These are phyloP conservation scores for Kitagawia praeruptora DNA, from an alignment of 129 eudicot genomes.

Conservation along the genomic window DNA sequence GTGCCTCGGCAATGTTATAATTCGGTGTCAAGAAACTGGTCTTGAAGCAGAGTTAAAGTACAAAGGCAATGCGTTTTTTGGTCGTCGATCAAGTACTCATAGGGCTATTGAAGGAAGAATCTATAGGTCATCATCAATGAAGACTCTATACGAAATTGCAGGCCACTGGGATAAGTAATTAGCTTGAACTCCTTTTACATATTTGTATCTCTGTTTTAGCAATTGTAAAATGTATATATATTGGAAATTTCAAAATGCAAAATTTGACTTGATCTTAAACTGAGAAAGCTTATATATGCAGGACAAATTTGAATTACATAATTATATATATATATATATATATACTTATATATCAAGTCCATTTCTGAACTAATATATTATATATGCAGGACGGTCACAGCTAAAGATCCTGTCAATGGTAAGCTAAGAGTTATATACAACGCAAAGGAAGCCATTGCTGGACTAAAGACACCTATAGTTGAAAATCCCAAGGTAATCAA, in stretches of 20 bases:
- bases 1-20: slow-evolving; percentile 61
- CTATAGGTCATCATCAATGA: slow-evolving; percentile 26
- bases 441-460: slow-evolving; percentile 60
- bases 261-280: no score
- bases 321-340: no score
- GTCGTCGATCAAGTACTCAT: slow-evolving; percentile 28
- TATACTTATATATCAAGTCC: not conserved
- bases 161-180: slow-evolving; percentile 97
- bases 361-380: not conserved
- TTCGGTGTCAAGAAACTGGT: slow-evolving; percentile 65
- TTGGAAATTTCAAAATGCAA: no score
- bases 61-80: slow-evolving; percentile 40
- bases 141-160: slow-evolving; percentile 45
- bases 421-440: slow-evolving; percentile 47
- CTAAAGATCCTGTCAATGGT: slow-evolving; percentile 46
- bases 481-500: slow-evolving; percentile 53
- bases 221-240: no score
- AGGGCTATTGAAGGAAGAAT: slow-evolving; percentile 70
- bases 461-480: slow-evolving; percentile 53
- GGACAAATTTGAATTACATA: not conserved
- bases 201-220: not conserved
- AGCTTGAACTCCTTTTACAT: not conserved
- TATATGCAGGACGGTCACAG: slow-evolving; percentile 48
- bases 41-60: slow-evolving; percentile 64
- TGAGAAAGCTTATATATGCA: no score